Evolutionary conservation across 164 flowering plant species (phyloP).

Genomic region (Warburgia ugandensis): DNA sequence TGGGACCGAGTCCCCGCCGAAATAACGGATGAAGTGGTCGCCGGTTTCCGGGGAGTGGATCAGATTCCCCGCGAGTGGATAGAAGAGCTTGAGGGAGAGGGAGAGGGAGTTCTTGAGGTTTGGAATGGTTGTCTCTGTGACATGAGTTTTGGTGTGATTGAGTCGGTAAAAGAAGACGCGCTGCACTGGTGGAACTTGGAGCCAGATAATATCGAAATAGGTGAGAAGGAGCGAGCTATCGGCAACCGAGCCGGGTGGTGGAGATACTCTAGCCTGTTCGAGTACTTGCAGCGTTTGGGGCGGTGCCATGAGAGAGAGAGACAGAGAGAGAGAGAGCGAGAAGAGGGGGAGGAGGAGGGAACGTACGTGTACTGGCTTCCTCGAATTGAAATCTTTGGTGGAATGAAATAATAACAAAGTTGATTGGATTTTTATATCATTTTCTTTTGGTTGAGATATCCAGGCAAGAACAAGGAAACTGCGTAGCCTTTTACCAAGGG

Average conservation of each 20-base stretch:
- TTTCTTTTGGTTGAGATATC: too few species aligned
- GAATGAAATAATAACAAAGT: too few species aligned
- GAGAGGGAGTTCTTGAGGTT: constrained; percentile 31
- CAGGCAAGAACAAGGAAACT: too few species aligned
- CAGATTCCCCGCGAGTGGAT: constrained; percentile 30
- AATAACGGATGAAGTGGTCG: constrained; percentile 21
- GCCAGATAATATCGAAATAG: constrained; percentile 10
- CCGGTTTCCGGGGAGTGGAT: constrained; percentile 12
- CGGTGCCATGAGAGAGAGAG: too few species aligned
- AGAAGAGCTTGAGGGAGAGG: constrained; percentile 32
- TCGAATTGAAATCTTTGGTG: too few species aligned
- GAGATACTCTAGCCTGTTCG: background rate
- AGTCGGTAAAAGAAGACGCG: constrained; percentile 6
- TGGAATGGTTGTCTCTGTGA: background rate
- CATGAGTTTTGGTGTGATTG: background rate
- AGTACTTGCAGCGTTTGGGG: background rate
- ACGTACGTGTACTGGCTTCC: too few species aligned
- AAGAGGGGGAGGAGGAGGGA: too few species aligned
- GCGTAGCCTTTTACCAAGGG: too few species aligned
- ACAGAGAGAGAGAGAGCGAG: too few species aligned
- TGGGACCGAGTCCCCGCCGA: constrained; percentile 23
- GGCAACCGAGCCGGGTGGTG: constrained; percentile 15
- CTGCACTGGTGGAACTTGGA: background rate
- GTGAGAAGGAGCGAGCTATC: constrained; percentile 5
- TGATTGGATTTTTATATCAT: too few species aligned